Percentiles rank a stretch among this genome's conserved stretches.
Evolutionary conservation across 148 eudicot genomes (phyloP).

Genomic region (Camellia sinensis): DNA sequence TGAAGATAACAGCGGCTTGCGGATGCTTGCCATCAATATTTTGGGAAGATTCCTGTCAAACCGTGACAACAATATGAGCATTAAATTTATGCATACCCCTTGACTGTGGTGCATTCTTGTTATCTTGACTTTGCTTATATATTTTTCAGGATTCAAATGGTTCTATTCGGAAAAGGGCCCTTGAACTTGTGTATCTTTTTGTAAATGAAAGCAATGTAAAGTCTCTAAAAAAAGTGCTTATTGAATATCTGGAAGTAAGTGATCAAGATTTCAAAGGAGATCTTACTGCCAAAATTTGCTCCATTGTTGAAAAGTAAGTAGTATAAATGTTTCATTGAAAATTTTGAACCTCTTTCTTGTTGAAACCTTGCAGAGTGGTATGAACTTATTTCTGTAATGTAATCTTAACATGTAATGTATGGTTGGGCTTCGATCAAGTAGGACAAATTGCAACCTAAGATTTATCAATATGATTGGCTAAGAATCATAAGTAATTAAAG

Average conservation of each 20-base stretch:
- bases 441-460: neutral
- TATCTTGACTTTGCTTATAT: constrained; percentile 11
- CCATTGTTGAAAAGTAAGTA: constrained; percentile 94
- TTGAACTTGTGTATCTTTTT: constrained; percentile 89
- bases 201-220: constrained; percentile 92
- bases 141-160: constrained; percentile 89
- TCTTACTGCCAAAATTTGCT: constrained; percentile 91
- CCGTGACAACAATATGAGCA: constrained; percentile 92
- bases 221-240: constrained; percentile 80
- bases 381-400: neutral
- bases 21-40: constrained; percentile 97
- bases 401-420: neutral
- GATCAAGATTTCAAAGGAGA: constrained; percentile 89
- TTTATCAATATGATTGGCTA: too few species aligned
- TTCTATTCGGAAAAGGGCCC: constrained; percentile 94
- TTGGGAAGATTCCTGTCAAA: constrained; percentile 96
- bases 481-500: too few species aligned
- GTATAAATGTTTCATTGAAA: neutral
- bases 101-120: neutral
- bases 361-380: neutral
- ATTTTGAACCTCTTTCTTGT: constrained; percentile 4
- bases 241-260: constrained; percentile 83
- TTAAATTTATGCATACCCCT: neutral
- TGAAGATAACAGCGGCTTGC: constrained; percentile 93
- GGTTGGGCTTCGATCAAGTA: neutral